Base-by-base conservation (phyloP, 306 rosid genomes). In the Albizia julibrissin region DNA sequence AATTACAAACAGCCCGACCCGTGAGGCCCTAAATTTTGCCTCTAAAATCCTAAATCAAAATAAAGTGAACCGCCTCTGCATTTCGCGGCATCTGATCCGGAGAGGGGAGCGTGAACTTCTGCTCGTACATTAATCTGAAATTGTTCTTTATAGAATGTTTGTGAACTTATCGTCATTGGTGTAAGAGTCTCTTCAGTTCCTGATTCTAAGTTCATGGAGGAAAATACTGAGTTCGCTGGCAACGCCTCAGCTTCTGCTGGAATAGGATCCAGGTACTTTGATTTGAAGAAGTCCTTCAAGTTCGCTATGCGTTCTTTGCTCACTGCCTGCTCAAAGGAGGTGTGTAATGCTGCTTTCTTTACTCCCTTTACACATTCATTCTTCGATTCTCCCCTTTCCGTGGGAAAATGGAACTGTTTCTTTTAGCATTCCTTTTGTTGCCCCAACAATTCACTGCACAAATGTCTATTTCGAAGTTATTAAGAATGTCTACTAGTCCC, bases 311-410 rank as follows among this genome's bases (percentile, higher is more conserved):
- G 87, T 61, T 79, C 92, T 69, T 80, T 92, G 76, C 95, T 89
- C 85, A 83, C 87, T 37, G 79, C 95, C 50, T 89, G 87, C 84
- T 84, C 93, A 39, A 85, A 88, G 80, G 87, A 89, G 91, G 97
- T 90, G 70, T 61, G 21, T 69, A 34, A 33, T 79, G 16, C 24
- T 33, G 65, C 58, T 42, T 59, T 46, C n/a, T 70, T 19, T 71
- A 27, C 10, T 16, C 40, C 56, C 2, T 7, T 49, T 81, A 22
- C 42, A 31, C 39, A 19, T n/a, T 9, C 40, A 2, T 24, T 14
- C 8, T 77, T 72, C n/a, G 33, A 4, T 67, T 3, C 46, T 9
- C 26, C 39, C 16, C 15, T 67, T 42, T 31, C 65, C 31, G 33
- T 10, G 49, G 46, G 73, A 49, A 47, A 10, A 11, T 62, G 59